phyloP scores from a whole-genome alignment of 768 basidiomycete genomes.

The Phlegmacium glaucopus region DNA sequence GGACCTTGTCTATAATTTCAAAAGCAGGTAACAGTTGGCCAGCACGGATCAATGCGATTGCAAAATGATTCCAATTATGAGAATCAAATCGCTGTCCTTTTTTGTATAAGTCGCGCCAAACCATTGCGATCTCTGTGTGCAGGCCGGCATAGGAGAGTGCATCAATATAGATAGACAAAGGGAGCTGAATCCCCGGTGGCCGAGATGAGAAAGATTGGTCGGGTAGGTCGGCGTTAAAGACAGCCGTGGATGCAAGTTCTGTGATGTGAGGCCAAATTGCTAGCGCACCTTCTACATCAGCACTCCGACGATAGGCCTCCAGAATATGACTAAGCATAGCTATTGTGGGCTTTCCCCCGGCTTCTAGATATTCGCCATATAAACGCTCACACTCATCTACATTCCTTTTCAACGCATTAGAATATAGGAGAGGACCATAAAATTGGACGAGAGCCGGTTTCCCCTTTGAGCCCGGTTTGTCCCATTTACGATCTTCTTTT shows the following conservation, averaged over 20 bases:
- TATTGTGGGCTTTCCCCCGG: constrained; percentile 57
- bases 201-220: not conserved
- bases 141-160: constrained; percentile 60
- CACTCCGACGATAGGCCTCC: constrained; percentile 63
- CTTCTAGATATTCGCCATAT: constrained; percentile 46
- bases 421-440: constrained; percentile 58
- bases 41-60: constrained; percentile 70
- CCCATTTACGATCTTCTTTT: constrained; percentile 34
- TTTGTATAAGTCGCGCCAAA: constrained; percentile 63
- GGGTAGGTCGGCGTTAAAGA: not conserved
- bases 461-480: constrained; percentile 31
- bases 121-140: constrained; percentile 55
- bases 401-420: constrained; percentile 40
- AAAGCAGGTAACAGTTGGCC: constrained; percentile 84
- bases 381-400: constrained; percentile 55
- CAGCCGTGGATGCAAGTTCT: constrained; percentile 41
- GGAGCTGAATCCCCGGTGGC: constrained; percentile 24
- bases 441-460: constrained; percentile 31
- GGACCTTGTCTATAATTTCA: constrained; percentile 72
- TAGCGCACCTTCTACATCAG: constrained; percentile 51
- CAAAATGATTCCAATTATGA: constrained; percentile 90
- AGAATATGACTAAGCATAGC: constrained; percentile 62
- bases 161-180: constrained; percentile 82
- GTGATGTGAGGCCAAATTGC: constrained; percentile 70
- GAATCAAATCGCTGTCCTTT: constrained; percentile 78